phyloP scores from a whole-genome alignment of 768 basidiomycete genomes.

The Lentinula aciculospora region DNA sequence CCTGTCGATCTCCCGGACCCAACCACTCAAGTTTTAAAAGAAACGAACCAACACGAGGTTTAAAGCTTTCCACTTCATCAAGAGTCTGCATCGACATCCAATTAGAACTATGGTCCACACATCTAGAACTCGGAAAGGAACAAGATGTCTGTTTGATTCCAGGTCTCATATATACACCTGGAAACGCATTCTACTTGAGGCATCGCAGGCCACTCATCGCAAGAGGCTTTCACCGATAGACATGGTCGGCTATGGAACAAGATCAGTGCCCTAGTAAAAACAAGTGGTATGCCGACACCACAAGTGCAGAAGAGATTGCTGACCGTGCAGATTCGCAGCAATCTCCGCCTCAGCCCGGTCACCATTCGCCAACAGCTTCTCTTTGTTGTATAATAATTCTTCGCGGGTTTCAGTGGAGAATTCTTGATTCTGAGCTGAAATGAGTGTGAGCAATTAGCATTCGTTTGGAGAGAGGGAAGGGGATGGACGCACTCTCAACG shows the following conservation, averaged over 20 bases:
- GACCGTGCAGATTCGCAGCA: conserved; percentile 76
- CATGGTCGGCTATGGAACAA: conserved; percentile 64
- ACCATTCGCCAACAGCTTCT: conserved; percentile 94
- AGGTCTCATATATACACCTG: background rate
- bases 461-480: background rate
- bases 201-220: background rate
- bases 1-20: too few species aligned
- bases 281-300: conserved; percentile 4
- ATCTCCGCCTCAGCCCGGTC: conserved; percentile 97
- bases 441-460: background rate
- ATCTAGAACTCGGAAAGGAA: background rate
- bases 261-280: background rate
- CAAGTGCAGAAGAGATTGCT: conserved; percentile 31
- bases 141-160: conserved; percentile 1
- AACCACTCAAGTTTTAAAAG: too few species aligned
- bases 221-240: conserved; percentile 57
- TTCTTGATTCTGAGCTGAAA: conserved; percentile 93
- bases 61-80: too few species aligned
- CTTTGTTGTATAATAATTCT: conserved; percentile 98
- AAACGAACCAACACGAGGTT: too few species aligned
- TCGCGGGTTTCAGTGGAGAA: conserved; percentile 97
- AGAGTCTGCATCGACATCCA: background rate
- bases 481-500: conserved; percentile 78
- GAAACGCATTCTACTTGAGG: background rate
- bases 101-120: background rate